Base-by-base conservation (phyloP, 2,329 filamentous ascomycete species). In the Talaromyces amestolkiae region DNA sequence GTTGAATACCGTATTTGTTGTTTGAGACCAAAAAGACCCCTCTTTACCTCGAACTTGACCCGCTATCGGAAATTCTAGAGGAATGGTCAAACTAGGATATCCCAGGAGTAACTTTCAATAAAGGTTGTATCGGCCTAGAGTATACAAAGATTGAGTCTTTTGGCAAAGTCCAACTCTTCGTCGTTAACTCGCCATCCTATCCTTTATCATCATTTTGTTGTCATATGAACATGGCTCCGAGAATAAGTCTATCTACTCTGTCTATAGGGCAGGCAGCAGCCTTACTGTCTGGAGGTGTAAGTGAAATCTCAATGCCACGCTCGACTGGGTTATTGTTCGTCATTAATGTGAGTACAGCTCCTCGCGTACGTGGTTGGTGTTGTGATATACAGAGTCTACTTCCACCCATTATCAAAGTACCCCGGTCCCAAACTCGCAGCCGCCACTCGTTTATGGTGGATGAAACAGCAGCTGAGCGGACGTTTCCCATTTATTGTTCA, bases 351-450 rank as follows among this genome's bases (percentile, higher is more conserved):
- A 17, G 5, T 41, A 41, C 15, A 64, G 62, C 27, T 49, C n/a
- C 11, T 61, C 39, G 37, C n/a, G 9, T 66, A 66, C 33, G 37
- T 54, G 3, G 31, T 62, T 33, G 58, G 24, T 11, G 47, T 70
- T 24, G 67, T 61, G 51, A 65, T 73, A 13, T 76, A 76, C 60
- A 72, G 73, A 3, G 66, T 76, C 22, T 74, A 70, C 45, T 68
- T 76, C 22, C 71, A 72, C 61, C 75, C 73, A 1, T 61, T 77
- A 45, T 70, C 70, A 19, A 70, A 70, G 19, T 72, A 76, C 43
- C 75, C 75, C 2, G 75, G 76, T 1, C 75, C 75, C 1, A 71
- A 70, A 24, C 68, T 73, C 22, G 70, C 71, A 9, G 68, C 67
- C 3, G 37, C 65, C 27, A 72, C 70, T 45, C 53, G 62, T 33